These are phyloP conservation scores for Fusarium algeriense DNA, from an alignment of 2,329 filamentous ascomycete species.

Conservation along the genomic window DNA sequence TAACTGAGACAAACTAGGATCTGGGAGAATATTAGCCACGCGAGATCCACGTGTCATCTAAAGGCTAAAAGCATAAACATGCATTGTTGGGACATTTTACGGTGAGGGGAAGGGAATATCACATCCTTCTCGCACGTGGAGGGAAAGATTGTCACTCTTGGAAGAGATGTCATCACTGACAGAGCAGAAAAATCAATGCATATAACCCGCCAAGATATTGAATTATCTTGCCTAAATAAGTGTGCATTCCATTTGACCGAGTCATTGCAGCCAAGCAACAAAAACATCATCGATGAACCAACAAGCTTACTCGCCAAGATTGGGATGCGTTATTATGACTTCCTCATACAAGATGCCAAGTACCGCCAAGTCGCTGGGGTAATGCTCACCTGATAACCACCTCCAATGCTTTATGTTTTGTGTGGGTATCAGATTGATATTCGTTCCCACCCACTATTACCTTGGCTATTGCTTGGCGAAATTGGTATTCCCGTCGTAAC, in stretches of 20 bases:
- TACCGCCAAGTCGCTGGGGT: constrained; percentile 23
- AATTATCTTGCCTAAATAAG: constrained; percentile 6
- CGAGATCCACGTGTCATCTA: constrained; percentile 17
- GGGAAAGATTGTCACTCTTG: background rate
- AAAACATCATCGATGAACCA: background rate
- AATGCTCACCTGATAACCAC: constrained; percentile 18
- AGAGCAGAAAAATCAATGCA: background rate
- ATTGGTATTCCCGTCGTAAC: constrained; percentile 12
- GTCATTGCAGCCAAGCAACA: constrained; percentile 8
- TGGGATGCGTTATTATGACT: constrained; percentile 30
- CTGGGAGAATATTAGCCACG: background rate
- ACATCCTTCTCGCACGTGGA: constrained; percentile 15
- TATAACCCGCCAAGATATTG: constrained; percentile 2
- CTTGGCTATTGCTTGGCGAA: constrained; percentile 31
- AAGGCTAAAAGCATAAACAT: constrained; percentile 6
- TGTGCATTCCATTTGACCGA: constrained; percentile 23
- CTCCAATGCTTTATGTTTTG: background rate
- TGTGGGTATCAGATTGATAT: constrained; percentile 13
- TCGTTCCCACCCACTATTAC: constrained; percentile 15
- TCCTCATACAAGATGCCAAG: constrained; percentile 19
- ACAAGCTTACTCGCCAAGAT: constrained; percentile 30
- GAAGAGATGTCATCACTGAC: constrained; percentile 10
- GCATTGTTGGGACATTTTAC: background rate
- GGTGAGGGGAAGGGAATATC: constrained; percentile 9
- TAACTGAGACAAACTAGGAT: background rate